phyloP scores from a whole-genome alignment of 192 early-diverging fungal genomes.

The Rhizoclosmatium globosum region DNA sequence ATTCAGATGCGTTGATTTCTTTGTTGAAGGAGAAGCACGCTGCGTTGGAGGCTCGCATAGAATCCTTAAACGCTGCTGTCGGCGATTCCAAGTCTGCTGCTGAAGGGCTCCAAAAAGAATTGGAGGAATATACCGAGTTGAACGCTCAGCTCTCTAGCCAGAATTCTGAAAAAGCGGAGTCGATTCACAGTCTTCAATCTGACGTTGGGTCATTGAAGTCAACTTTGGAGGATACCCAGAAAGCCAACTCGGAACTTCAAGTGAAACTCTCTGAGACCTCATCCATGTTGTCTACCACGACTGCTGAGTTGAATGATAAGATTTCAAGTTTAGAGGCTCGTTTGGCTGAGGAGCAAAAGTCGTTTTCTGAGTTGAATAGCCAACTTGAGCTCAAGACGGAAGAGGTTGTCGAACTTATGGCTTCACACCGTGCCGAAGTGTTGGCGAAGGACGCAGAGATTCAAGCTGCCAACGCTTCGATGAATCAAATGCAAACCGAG shows the following conservation, averaged over 20 bases:
- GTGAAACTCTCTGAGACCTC: neutral
- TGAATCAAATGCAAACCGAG: neutral
- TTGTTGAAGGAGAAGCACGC: conserved; percentile 5
- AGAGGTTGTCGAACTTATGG: neutral
- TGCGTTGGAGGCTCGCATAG: neutral
- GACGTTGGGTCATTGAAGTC: neutral
- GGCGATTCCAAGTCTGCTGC: neutral
- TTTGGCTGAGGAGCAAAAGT: conserved; percentile 6
- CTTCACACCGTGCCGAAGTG: neutral
- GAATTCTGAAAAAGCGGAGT: neutral
- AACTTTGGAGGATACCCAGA: neutral
- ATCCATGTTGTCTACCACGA: neutral
- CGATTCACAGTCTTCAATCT: neutral
- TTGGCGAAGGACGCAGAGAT: conserved; percentile 1
- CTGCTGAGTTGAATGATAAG: conserved; percentile 8
- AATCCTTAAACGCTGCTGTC: neutral
- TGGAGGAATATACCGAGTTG: neutral
- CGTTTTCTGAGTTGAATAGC: neutral
- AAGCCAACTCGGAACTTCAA: neutral
- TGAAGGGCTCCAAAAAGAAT: neutral
- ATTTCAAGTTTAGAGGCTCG: neutral
- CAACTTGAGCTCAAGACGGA: conserved; percentile 7
- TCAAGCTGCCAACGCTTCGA: neutral
- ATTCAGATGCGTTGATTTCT: neutral
- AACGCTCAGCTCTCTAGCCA: neutral